Conservation (phyloP, 129 eudicot genomes). For the Logfia minima region DNA sequence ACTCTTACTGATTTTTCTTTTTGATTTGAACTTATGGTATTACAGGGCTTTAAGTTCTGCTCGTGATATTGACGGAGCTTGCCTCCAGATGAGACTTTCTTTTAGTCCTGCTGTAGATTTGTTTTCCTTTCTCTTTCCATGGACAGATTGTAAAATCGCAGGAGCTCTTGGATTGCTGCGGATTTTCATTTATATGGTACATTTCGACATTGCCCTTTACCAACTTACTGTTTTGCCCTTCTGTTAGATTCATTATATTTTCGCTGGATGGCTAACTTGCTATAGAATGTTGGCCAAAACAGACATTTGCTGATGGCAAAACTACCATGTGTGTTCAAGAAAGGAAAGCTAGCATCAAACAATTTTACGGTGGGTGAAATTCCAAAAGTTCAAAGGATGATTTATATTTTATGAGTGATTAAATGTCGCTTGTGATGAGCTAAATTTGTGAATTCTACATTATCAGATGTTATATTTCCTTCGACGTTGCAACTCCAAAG, state of each 20-base stretch:
- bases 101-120: constrained; percentile 57
- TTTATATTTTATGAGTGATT: background rate
- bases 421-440: background rate
- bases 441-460: constrained; percentile 17
- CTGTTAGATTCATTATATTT: constrained; percentile 2
- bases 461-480: constrained; percentile 71
- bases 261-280: constrained; percentile 20
- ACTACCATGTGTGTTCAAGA: constrained; percentile 61
- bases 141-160: constrained; percentile 59
- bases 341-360: constrained; percentile 65
- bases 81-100: constrained; percentile 64
- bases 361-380: constrained; percentile 52
- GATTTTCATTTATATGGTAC: constrained; percentile 56
- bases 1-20: background rate
- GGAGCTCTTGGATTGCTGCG: constrained; percentile 60
- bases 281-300: constrained; percentile 25
- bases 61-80: constrained; percentile 53
- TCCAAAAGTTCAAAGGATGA: background rate
- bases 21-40: constrained; percentile 13
- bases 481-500: constrained; percentile 78
- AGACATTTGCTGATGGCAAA: constrained; percentile 64
- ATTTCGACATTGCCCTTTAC: background rate
- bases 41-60: constrained; percentile 54
- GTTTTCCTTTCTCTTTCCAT: constrained; percentile 53
- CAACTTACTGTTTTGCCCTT: constrained; percentile 21